phyloP scores from a whole-genome alignment of 2,329 filamentous ascomycete genomes.

The Colletotrichum higginsianum region DNA sequence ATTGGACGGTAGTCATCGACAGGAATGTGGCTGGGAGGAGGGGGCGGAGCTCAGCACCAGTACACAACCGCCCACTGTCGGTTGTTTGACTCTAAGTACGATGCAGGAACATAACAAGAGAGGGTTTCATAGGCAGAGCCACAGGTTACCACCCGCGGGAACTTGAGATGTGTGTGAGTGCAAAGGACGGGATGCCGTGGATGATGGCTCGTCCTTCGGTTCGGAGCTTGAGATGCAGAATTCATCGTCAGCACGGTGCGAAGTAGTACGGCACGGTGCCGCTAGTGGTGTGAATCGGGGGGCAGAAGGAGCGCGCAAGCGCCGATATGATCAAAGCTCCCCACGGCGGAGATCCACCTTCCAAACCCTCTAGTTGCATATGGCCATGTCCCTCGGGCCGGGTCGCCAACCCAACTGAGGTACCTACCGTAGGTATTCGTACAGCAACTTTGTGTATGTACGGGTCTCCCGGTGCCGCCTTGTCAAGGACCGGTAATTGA shows the following conservation, averaged over 20 bases:
- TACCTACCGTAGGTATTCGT: too few relatives aligned
- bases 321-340: slow-evolving; percentile 21
- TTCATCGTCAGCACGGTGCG: neutral
- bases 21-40: neutral
- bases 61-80: neutral
- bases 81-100: neutral
- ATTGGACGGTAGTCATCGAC: slow-evolving; percentile 13
- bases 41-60: neutral
- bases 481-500: slow-evolving; percentile 18
- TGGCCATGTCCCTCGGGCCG: slow-evolving; percentile 16
- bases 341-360: slow-evolving; percentile 10
- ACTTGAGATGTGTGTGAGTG: neutral
- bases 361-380: slow-evolving; percentile 31
- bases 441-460: too few relatives aligned
- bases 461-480: neutral
- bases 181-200: too few relatives aligned
- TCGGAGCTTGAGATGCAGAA: neutral
- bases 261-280: too few relatives aligned
- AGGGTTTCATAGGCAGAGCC: neutral
- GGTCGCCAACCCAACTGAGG: neutral
- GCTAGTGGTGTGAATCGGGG: neutral
- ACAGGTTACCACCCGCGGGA: neutral
- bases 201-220: neutral
- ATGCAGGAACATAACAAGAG: neutral
- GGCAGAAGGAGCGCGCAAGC: neutral